Conservation (phyloP, 2,329 filamentous ascomycete species). For the Neonectria sp. region DNA sequence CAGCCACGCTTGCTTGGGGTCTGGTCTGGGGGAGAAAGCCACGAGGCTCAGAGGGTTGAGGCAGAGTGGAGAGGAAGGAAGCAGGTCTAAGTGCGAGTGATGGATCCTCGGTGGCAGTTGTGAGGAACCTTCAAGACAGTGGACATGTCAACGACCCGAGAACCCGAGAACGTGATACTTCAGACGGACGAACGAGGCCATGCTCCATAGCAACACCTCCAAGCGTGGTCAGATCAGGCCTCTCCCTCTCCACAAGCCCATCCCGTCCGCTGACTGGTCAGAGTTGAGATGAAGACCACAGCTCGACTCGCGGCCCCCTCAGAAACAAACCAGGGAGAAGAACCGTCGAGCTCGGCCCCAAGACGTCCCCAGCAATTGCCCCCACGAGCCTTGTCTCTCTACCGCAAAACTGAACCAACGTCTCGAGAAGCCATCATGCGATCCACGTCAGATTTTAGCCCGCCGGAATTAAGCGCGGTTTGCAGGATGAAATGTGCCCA, state of each 20-base stretch:
- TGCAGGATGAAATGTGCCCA: slow-evolving; percentile 1
- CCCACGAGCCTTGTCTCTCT: background rate
- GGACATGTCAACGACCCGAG: no score
- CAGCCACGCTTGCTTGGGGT: background rate
- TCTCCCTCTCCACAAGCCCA: no score
- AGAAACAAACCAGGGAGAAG: no score
- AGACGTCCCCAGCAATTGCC: background rate
- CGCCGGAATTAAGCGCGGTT: slow-evolving; percentile 10
- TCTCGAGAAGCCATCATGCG: background rate
- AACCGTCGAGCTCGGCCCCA: no score
- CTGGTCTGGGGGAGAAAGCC: background rate
- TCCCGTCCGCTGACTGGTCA: no score
- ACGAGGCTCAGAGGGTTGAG: background rate
- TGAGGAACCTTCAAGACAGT: no score
- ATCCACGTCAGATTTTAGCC: slow-evolving; percentile 34
- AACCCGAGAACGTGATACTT: no score
- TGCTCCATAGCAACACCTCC: background rate
- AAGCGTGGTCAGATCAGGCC: no score
- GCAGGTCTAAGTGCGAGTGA: background rate
- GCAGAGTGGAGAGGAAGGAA: no score
- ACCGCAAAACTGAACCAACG: no score
- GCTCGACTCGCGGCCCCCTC: no score
- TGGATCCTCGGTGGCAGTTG: no score
- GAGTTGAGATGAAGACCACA: background rate
- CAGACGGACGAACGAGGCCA: background rate